Conservation (phyloP, 2,329 filamentous ascomycete genomes). For the Chaetomium strumarium region DNA sequence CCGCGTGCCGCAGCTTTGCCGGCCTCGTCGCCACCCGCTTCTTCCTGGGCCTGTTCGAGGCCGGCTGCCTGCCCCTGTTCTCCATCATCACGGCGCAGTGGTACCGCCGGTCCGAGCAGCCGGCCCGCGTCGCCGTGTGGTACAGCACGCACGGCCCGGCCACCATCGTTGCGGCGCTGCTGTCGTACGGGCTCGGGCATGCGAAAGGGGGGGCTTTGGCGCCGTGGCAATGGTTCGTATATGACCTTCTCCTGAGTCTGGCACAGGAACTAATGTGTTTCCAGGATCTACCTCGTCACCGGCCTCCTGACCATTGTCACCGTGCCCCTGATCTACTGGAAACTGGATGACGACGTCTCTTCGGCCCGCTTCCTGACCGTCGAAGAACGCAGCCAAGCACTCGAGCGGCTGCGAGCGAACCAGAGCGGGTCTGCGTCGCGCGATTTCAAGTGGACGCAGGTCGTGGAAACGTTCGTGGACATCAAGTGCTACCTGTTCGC, state of each 20-base stretch:
- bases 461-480: conserved; percentile 45
- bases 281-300: background rate
- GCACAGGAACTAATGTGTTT: no score
- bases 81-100: conserved; percentile 43
- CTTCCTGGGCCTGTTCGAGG: conserved; percentile 33
- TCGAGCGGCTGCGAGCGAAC: conserved; percentile 68
- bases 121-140: conserved; percentile 59
- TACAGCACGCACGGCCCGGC: conserved; percentile 56
- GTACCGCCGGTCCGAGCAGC: conserved; percentile 51
- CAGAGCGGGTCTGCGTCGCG: conserved; percentile 69
- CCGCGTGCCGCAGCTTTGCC: conserved; percentile 25
- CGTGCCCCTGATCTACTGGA: background rate
- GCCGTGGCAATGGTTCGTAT: conserved; percentile 36
- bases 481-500: conserved; percentile 55
- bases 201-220: conserved; percentile 33
- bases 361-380: background rate
- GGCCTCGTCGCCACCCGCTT: conserved; percentile 28
- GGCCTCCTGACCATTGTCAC: background rate
- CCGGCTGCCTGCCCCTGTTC: conserved; percentile 39
- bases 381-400: conserved; percentile 40
- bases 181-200: conserved; percentile 53
- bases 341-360: background rate
- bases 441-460: conserved; percentile 62
- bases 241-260: no score
- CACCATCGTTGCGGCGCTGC: conserved; percentile 49